Evolutionary conservation across 345 rosid species (phyloP).

Genomic region (Hibiscus tridactylites): DNA sequence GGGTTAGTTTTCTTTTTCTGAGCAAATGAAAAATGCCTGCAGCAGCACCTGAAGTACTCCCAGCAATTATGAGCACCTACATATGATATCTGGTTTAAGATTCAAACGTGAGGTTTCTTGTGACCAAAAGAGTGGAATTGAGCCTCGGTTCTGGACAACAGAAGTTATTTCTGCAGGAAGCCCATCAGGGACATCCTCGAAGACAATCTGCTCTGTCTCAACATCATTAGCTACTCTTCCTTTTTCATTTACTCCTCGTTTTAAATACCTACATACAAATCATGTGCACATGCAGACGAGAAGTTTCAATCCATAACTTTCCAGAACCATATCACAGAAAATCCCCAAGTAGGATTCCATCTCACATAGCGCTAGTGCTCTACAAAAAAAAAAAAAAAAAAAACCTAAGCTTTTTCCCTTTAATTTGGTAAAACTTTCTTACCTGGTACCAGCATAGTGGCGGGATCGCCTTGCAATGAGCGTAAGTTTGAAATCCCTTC

Average conservation of each 20-base stretch:
- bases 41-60: conserved; percentile 7
- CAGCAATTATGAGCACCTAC: conserved; percentile 38
- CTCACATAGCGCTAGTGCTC: neutral
- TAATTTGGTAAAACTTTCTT: neutral
- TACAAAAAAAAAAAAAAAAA: too few relatives aligned
- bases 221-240: conserved; percentile 99
- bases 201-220: conserved; percentile 93
- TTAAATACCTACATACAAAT: conserved; percentile 60
- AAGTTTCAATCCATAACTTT: neutral
- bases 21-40: conserved; percentile 5
- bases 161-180: conserved; percentile 75
- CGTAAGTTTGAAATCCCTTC: conserved; percentile 68
- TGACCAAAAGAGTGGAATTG: conserved; percentile 97
- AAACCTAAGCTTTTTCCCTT: neutral
- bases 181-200: conserved; percentile 67
- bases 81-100: conserved; percentile 80
- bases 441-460: conserved; percentile 97
- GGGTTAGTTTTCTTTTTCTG: conserved; percentile 4
- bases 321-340: neutral
- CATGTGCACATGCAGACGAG: neutral
- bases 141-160: conserved; percentile 96
- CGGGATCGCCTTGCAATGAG: conserved; percentile 96
- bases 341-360: neutral
- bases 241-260: conserved; percentile 91
- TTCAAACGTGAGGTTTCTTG: conserved; percentile 96